A percentile compares a stretch with the other conserved stretches of the same genome.
These are phyloP conservation scores for Saccharomycopsis synnaedendra DNA, from an alignment of 805 yeast species.

Conservation along the genomic window DNA sequence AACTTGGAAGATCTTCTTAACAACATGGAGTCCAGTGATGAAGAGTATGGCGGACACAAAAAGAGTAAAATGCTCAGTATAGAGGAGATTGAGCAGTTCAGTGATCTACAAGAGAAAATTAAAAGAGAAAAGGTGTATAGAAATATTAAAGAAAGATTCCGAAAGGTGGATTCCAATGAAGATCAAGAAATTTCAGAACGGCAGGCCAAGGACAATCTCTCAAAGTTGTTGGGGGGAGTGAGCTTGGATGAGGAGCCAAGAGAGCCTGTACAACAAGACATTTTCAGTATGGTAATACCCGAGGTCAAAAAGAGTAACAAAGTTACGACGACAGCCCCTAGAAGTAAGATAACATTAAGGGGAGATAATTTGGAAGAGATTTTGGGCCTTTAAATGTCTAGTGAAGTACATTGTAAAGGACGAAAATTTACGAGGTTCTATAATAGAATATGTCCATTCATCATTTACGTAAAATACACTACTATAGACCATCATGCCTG, in stretches of 20 bases:
- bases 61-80: too few species aligned
- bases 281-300: not conserved
- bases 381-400: too few species aligned
- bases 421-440: too few species aligned
- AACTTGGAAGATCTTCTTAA: too few species aligned
- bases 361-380: too few species aligned
- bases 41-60: too few species aligned
- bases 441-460: too few species aligned
- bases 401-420: too few species aligned
- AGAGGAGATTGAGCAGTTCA: constrained; percentile 19
- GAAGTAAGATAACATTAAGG: not conserved
- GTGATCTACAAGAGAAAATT: constrained; percentile 18
- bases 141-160: constrained; percentile 14
- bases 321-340: not conserved
- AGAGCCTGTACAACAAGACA: not conserved
- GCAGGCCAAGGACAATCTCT: not conserved
- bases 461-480: too few species aligned
- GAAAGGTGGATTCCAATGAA: constrained; percentile 3
- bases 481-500: not conserved
- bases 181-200: not conserved
- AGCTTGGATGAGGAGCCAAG: not conserved
- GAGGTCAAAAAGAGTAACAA: too few species aligned
- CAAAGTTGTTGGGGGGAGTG: not conserved
- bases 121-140: constrained; percentile 18
- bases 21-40: too few species aligned